Evolutionary conservation across 352 stramenopile species (phyloP), one percentile per base, ranked within the genome.

Genomic region (Pythium insidiosum): DNA sequence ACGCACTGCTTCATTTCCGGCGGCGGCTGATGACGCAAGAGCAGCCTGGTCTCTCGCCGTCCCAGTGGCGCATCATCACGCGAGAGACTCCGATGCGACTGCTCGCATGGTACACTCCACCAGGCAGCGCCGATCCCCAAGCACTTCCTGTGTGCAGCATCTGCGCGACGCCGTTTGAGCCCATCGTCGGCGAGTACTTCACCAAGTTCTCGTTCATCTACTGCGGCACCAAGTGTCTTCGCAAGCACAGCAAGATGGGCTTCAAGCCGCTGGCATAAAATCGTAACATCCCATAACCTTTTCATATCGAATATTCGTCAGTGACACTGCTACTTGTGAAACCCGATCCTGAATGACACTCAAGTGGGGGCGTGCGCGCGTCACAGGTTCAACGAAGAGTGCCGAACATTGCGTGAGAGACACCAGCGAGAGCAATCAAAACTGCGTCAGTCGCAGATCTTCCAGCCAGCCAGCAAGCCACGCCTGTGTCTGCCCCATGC

Each of bases 181-280:
- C 80, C 7, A 79, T 93, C 46, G 77, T 84, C 15, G 80, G 80
- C 21, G 77, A 93, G 53, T 93, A 90, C 56, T 93, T 88, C 30
- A 84, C 80, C 38, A 93, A 93, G 60, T 90, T 89, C 40, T 53
- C 64, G 42, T 93, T 87, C 48, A 68, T 57, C 12, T 93, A 93
- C 54, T 93, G 80, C 50, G 68, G 70, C 38, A 85, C 75, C 39
- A 90, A 93, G 54, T 93, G 80, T 30, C 65, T 93, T 13, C 73
- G 75, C 16, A 74, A 73, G 57, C 80, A 92, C 50, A 83, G 72
- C 43, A 61, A 66, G 18, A 54, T 69, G 24, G 66, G 72, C 15
- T 88, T 86, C 47, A 56, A 62, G 47, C 38, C 53, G 21, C 37
- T 62, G 2, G 33, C 50, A 5, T 53, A 16, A 49, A 15, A n/a